Base-by-base conservation (phyloP, 495 filamentous ascomycete species). In the Hypoxylon rickii region DNA sequence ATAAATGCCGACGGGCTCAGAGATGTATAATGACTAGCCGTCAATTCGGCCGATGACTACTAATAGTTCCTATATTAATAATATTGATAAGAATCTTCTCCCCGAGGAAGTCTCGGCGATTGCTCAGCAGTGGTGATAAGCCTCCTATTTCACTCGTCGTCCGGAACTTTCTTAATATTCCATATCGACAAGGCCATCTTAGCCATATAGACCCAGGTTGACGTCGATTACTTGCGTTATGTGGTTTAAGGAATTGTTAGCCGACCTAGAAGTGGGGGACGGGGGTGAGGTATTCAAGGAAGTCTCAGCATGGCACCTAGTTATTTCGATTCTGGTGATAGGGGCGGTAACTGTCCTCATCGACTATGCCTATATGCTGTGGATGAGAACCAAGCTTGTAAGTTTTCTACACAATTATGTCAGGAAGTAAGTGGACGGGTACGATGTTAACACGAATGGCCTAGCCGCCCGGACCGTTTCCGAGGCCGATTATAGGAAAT, bases 391-490 rank as follows among this genome's bases (percentile, higher is more conserved):
- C 5, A 74, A 69, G 45, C 76, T 82, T 51, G 65, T 63, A 52
- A 62, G 65, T 21, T 11, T 19, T 24, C 7, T 34, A 32, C 3
- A 3, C 3, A 12, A 3, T n/a, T 12, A 7, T n/a, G 8, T n/a
- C 13, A 17, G 34, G 13, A n/a, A 16, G n/a, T 17, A 13, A 18
- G 18, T n/a, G 7, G 4, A 3, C 34, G 13, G 15, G 13, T 29
- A 29, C 4, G 4, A 13, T 17, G 18, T 15, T 38, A 18, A 38
- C 13, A 16, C 13, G 13, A 29, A n/a, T 57, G 3, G 40, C 33
- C 16, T 37, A 80, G 83, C 84, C 82, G 1, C 84, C 83, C 10
- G 83, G 83, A 0, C 84, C 83, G 0, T 68, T 81, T 65, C 68
- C 76, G 2, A 53, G 56, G 44, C 77, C 77, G 19, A 70, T 80